phyloP scores from a whole-genome alignment of 2,329 filamentous ascomycete genomes.

The Tolypocladium cylindrosporum region DNA sequence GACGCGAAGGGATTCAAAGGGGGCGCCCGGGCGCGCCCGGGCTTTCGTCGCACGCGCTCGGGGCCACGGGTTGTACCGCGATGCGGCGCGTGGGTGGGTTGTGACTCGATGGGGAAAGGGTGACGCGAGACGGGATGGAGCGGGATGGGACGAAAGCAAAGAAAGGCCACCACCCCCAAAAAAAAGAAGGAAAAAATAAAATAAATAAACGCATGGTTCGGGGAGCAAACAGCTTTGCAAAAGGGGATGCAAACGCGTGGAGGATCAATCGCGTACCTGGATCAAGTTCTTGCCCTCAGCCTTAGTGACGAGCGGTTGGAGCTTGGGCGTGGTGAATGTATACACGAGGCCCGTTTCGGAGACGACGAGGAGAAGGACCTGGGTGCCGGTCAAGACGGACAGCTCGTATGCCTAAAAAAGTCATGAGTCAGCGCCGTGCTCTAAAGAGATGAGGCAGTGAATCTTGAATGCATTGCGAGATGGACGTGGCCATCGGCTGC shows the following conservation, averaged over 20 bases:
- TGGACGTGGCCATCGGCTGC: not conserved
- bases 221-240: not conserved
- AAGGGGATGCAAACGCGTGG: not conserved
- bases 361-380: conserved; percentile 91
- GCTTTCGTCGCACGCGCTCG: not conserved
- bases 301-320: conserved; percentile 96
- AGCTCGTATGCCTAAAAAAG: conserved; percentile 77
- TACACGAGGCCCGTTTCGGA: conserved; percentile 97
- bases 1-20: not conserved
- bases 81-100: not conserved
- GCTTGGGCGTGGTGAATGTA: conserved; percentile 96
- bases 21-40: not conserved
- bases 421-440: conserved; percentile 4
- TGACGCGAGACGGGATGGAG: not conserved
- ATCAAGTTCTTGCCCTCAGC: conserved; percentile 98
- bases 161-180: not conserved
- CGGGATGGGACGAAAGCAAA: not conserved
- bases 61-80: not conserved
- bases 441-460: not conserved
- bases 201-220: not conserved
- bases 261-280: conserved; percentile 54
- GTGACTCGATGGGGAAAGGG: not conserved
- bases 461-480: not conserved
- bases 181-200: not conserved
- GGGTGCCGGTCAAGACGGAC: conserved; percentile 93